Evolutionary conservation across 805 yeast species (phyloP), one percentile per base, ranked within the genome.

Genomic region (Maudiozyma pseudohumilis): DNA sequence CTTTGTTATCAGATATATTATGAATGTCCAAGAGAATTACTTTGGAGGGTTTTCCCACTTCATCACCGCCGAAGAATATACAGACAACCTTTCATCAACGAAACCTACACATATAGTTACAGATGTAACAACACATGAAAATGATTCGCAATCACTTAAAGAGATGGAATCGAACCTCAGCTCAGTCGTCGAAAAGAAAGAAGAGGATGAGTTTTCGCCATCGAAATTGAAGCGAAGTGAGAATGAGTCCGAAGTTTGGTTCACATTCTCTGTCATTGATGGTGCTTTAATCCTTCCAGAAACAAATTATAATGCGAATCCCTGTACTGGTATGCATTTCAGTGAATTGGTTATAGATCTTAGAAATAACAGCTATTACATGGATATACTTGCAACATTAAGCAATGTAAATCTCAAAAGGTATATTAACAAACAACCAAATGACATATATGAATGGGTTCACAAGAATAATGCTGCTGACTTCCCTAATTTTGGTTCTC

Each of bases 311-410:
- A 77, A 79, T 40, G 67, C 77, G 26, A 63, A 68, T 11, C 69
- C 80, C 0, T 80, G 77, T 50, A 49, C 82, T 17, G 75, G 80
- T 0, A 53, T 88, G 1, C 68, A 69, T 29, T 77, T 86, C 48
- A 77, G 78, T 17, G 65, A 69, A 15, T 63, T 88, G 30, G 85
- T 77, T 43, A 71, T 84, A 20, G 96, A 87, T 53, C 65, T 85
- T n/a, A 65, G 97, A 39, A 81, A 86, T 59, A 80, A 89, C 13
- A 83, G 86, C 49, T 92, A 82, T 57, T 92, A 89, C 53, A 88
- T 92, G 96, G 96, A 89, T 52, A 55, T 89, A 43, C 89, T 86
- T 50, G 81, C 80, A 1, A 76, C 83, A 45, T 25, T 54, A 31
- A 41, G 43, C 34, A 45, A 48, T 23, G 43, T 42, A 10, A 22